phyloP scores from a whole-genome alignment of 371 early-diverging fungal genomes.

The Nematocida displodere region DNA sequence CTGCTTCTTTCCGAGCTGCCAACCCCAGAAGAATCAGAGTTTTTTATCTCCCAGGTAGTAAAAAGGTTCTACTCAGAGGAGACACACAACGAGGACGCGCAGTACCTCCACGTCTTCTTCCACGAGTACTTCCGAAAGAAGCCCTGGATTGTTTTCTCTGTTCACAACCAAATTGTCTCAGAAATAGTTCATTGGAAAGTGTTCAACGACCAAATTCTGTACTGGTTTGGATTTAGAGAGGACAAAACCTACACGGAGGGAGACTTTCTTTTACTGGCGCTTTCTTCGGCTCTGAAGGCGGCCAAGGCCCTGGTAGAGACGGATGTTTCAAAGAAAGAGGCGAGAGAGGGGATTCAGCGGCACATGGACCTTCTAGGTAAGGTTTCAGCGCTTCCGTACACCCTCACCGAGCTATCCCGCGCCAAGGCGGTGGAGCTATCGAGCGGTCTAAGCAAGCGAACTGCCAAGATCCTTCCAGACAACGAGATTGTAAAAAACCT shows the following conservation, averaged over 20 bases:
- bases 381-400: conserved; percentile 1
- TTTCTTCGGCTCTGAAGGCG: background rate
- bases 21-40: background rate
- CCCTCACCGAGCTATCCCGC: background rate
- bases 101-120: conserved; percentile 43
- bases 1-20: conserved; percentile 28
- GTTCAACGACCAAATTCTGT: conserved; percentile 46
- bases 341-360: conserved; percentile 18
- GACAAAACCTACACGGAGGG: background rate
- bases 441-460: conserved; percentile 35
- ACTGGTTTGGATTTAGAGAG: conserved; percentile 27
- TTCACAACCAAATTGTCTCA: background rate
- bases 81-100: conserved; percentile 2
- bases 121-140: conserved; percentile 41
- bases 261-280: conserved; percentile 2
- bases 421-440: background rate
- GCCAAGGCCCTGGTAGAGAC: background rate
- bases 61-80: conserved; percentile 28
- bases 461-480: conserved; percentile 39
- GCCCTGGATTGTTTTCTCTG: conserved; percentile 21
- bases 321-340: background rate
- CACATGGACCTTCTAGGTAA: conserved; percentile 39
- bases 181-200: conserved; percentile 49
- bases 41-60: background rate
- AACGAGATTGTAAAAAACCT: conserved; percentile 44